Evolutionary conservation across 495 filamentous ascomycete genomes (phyloP).

Genomic region (Xylaria flabelliformis): DNA sequence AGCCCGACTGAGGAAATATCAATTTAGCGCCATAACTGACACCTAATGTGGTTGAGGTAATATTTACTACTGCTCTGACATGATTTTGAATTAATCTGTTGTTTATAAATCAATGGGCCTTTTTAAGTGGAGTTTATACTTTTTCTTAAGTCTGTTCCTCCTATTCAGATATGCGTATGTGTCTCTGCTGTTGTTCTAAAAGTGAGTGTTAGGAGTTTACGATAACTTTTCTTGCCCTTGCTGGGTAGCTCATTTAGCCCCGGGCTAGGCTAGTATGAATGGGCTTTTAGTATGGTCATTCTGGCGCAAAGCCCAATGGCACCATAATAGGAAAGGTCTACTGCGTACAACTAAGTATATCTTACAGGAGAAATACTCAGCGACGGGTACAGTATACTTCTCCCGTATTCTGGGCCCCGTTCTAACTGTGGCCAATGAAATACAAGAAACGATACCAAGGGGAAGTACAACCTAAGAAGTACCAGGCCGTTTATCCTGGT

Average conservation of each 20-base stretch:
- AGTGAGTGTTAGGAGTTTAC: not conserved
- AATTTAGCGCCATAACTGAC: not conserved
- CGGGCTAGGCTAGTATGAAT: constrained; percentile 3
- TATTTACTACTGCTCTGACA: not conserved
- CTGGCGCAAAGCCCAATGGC: constrained; percentile 8
- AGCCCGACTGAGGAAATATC: not conserved
- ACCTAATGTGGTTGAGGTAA: not conserved
- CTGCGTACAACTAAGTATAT: constrained; percentile 4
- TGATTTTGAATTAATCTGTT: too few relatives aligned
- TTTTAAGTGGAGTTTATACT: too few relatives aligned
- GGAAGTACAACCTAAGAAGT: not conserved
- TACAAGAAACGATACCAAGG: not conserved
- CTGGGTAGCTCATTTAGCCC: not conserved
- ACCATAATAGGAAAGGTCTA: constrained; percentile 15
- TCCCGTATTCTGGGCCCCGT: not conserved
- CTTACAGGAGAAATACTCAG: not conserved
- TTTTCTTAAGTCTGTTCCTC: too few relatives aligned
- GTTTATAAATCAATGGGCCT: not conserved
- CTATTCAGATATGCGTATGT: too few relatives aligned
- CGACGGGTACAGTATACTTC: constrained; percentile 1
- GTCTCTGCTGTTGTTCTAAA: not conserved
- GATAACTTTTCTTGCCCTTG: constrained; percentile 3
- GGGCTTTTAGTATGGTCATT: not conserved
- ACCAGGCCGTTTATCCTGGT: not conserved
- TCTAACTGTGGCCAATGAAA: not conserved